Evolutionary conservation across 2,329 filamentous ascomycete species (phyloP), one percentile per base, ranked within the genome.

Genomic region (Aspergillus persii): DNA sequence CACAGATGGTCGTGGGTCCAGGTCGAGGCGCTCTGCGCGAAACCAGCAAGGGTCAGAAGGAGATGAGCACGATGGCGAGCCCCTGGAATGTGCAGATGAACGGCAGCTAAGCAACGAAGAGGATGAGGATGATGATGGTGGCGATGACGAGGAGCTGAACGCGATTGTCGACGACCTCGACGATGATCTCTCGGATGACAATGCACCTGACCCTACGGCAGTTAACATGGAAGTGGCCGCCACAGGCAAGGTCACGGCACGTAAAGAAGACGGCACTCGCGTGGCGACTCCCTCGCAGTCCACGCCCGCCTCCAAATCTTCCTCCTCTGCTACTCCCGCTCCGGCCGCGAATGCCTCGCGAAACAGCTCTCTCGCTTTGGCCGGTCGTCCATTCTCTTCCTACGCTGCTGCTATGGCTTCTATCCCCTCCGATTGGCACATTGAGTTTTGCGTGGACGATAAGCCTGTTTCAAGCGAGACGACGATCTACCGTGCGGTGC

Each of bases 401-500:
- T 96, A 97, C 74, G 89, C 92, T 27, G 90, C 91, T 54, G 92
- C 92, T 3, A 85, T 96, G 54, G 90, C 93, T 66, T 82, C 90
- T 12, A 81, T 86, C 0, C 91, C 93, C 1, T 90, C 96, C 71
- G 93, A 98, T 71, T 99, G 95, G 95, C 94, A 99, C 69, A 92
- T 99, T 61, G 91, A 98, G 70, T 99, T 99, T 76, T 93, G 86
- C 65, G 84, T 98, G 53, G 89, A 96, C 63, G 89, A 85, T 55
- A 92, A 92, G 73, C 84, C 90, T 1, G 89, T 99, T 59, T 83
- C 90, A 0, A 95, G 93, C 66, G 93, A 98, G 68, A 97, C 91
- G 0, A 99, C 95, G 0, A 94, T 99, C 57, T 99, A 98, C 71
- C 89, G 94, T 51, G 95, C 95, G 33, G 91, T 98, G 8, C 91